Percentiles rank a stretch among this genome's conserved stretches.
Conservation (phyloP, 768 basidiomycete species). For the Leucocoprinus leucothites region DNA sequence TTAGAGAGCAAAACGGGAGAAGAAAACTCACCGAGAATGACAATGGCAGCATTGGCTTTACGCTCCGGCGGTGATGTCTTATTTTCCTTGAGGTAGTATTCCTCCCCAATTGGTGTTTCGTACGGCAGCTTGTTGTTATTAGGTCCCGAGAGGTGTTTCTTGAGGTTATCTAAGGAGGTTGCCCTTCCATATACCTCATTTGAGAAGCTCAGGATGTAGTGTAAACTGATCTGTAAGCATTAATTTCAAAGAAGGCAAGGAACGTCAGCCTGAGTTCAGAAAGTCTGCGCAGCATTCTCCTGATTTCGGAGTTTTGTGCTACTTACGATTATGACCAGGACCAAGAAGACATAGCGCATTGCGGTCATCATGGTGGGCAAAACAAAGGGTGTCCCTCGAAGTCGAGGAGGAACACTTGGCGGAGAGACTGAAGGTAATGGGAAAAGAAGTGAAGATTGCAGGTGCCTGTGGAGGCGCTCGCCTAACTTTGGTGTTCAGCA, state of each 20-base stretch:
- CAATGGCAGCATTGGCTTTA: conserved; percentile 81
- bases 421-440: neutral
- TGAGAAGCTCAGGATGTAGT: conserved; percentile 65
- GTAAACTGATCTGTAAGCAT: conserved; percentile 42
- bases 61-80: conserved; percentile 37
- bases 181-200: conserved; percentile 62
- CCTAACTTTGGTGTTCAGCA: neutral
- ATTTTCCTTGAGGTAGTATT: conserved; percentile 48
- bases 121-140: conserved; percentile 37
- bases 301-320: neutral
- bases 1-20: too few species aligned
- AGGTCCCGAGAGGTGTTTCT: conserved; percentile 30
- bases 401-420: conserved; percentile 1
- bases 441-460: too few species aligned
- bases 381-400: conserved; percentile 10
- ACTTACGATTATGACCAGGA: conserved; percentile 43
- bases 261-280: neutral
- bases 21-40: conserved; percentile 62
- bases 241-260: neutral
- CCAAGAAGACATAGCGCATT: conserved; percentile 52
- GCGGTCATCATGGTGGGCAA: conserved; percentile 48
- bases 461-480: too few species aligned
- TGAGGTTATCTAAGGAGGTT: conserved; percentile 48
- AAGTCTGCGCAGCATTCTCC: neutral
- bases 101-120: conserved; percentile 55